A percentile compares a stretch with the other conserved stretches of the same genome.
phyloP scores from a whole-genome alignment of 2,329 filamentous ascomycete species.

The Coniella lustricola region DNA sequence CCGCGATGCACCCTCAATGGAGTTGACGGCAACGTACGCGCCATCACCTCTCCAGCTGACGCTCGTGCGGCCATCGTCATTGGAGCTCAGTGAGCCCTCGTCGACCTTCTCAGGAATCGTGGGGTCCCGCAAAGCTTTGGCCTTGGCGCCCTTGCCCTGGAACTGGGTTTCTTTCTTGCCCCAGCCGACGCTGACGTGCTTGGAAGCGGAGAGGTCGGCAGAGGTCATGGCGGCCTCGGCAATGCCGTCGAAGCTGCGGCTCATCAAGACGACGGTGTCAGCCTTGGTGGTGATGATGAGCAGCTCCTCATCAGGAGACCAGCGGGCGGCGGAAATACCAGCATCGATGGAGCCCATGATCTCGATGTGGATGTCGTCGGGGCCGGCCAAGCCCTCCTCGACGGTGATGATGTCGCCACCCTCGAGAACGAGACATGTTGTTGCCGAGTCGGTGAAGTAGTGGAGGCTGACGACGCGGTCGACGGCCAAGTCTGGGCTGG shows the following conservation, averaged over 20 bases:
- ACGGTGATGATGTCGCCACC: conserved; percentile 88
- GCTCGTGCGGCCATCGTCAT: conserved; percentile 64
- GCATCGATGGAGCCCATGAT: conserved; percentile 92
- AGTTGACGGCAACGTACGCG: conserved; percentile 81
- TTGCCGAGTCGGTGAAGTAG: conserved; percentile 73
- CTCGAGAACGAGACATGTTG: conserved; percentile 74
- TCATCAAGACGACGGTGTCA: conserved; percentile 84
- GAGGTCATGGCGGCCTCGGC: conserved; percentile 63
- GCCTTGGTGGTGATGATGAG: conserved; percentile 75
- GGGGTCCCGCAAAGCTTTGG: conserved; percentile 79
- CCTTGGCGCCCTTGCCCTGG: conserved; percentile 80
- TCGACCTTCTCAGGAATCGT: conserved; percentile 92
- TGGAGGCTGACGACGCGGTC: conserved; percentile 76
- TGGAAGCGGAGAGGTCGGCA: conserved; percentile 80
- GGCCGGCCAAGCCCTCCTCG: conserved; percentile 46
- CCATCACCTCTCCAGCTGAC: conserved; percentile 96
- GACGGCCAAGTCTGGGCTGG: conserved; percentile 64
- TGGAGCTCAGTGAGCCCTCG: conserved; percentile 64
- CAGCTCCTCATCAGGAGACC: conserved; percentile 94
- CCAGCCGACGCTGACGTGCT: conserved; percentile 95
- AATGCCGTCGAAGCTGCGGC: conserved; percentile 78
- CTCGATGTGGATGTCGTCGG: conserved; percentile 74
- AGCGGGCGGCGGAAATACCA: conserved; percentile 80
- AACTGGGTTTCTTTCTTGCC: conserved; percentile 98
- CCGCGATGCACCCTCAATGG: conserved; percentile 59